Conservation (phyloP, 768 basidiomycete species). For the Tylopilus felleus region DNA sequence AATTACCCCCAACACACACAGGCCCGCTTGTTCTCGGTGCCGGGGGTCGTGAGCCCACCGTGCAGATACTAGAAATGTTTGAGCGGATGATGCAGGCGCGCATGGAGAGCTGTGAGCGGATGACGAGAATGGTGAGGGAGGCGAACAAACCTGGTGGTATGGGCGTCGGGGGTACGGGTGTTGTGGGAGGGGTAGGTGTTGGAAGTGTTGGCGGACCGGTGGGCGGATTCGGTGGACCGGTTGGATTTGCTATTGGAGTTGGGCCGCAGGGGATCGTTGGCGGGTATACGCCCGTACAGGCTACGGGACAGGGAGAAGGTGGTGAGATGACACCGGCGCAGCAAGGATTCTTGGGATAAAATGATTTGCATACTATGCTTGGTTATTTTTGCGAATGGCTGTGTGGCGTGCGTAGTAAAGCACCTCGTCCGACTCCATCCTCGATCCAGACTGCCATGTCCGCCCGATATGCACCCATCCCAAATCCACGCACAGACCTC, state of each 20-base stretch:
- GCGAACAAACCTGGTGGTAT: slow-evolving; percentile 25
- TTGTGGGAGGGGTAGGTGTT: slow-evolving; percentile 8
- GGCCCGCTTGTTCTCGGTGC: slow-evolving; percentile 29
- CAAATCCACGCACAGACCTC: slow-evolving; percentile 50
- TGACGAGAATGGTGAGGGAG: slow-evolving; percentile 51
- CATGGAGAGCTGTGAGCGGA: slow-evolving; percentile 72
- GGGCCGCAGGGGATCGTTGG: slow-evolving; percentile 21
- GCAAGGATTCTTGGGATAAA: slow-evolving; percentile 22
- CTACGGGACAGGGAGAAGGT: slow-evolving; percentile 6
- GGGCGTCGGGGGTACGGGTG: slow-evolving; percentile 6
- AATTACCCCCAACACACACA: slow-evolving; percentile 14
- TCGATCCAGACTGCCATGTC: slow-evolving; percentile 34
- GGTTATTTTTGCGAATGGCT: slow-evolving; percentile 1
- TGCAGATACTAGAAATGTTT: slow-evolving; percentile 63
- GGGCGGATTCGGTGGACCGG: slow-evolving; percentile 29
- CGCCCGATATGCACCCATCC: slow-evolving; percentile 66
- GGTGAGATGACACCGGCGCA: slow-evolving; percentile 15
- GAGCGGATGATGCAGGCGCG: slow-evolving; percentile 70
- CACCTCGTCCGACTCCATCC: neutral
- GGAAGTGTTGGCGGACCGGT: slow-evolving; percentile 30
- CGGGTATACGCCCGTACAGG: slow-evolving; percentile 12
- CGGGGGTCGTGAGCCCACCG: slow-evolving; percentile 37
- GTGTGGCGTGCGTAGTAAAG: neutral
- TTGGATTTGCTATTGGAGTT: slow-evolving; percentile 20
- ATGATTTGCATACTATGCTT: neutral